These are phyloP conservation scores for Daldinia vernicosa DNA, from an alignment of 495 filamentous ascomycete species.

Conservation along the genomic window DNA sequence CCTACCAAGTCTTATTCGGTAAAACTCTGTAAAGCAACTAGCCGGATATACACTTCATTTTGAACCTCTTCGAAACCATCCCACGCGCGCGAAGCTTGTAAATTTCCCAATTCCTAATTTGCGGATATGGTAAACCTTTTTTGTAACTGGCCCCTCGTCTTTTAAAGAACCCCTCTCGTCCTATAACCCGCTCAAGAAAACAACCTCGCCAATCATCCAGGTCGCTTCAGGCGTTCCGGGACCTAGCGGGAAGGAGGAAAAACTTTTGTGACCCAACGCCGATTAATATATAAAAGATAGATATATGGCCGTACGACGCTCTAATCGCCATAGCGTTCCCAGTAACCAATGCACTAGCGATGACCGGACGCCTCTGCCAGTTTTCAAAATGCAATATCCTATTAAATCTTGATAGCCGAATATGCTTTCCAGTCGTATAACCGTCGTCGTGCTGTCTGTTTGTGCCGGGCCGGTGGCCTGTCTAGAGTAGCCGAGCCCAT, in stretches of 20 bases:
- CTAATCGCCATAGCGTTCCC: not conserved
- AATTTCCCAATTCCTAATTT: not conserved
- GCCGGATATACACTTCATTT: not conserved
- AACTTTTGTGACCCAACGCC: conserved; percentile 38
- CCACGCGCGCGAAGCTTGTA: not conserved
- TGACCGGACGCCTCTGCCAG: conserved; percentile 17
- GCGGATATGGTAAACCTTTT: not conserved
- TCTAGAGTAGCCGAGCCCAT: not conserved
- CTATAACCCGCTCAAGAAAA: conserved; percentile 3
- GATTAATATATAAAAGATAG: conserved; percentile 19
- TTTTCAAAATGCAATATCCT: conserved; percentile 34
- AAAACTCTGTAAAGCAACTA: not conserved
- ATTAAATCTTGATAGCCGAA: conserved; percentile 12
- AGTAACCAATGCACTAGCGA: not conserved
- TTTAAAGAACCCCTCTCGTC: conserved; percentile 8
- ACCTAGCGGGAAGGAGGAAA: conserved; percentile 4
- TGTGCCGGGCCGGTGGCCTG: conserved; percentile 8
- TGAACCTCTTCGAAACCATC: not conserved
- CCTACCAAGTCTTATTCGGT: not conserved
- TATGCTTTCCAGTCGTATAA: conserved; percentile 26
- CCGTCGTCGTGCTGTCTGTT: conserved; percentile 1
- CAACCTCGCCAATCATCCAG: not conserved
- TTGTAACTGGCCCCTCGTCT: conserved; percentile 4
- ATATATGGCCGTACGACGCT: conserved; percentile 11
- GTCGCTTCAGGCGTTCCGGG: conserved; percentile 21